Conservation (phyloP, 768 basidiomycete genomes). For the Lactarius sanguifluus region DNA sequence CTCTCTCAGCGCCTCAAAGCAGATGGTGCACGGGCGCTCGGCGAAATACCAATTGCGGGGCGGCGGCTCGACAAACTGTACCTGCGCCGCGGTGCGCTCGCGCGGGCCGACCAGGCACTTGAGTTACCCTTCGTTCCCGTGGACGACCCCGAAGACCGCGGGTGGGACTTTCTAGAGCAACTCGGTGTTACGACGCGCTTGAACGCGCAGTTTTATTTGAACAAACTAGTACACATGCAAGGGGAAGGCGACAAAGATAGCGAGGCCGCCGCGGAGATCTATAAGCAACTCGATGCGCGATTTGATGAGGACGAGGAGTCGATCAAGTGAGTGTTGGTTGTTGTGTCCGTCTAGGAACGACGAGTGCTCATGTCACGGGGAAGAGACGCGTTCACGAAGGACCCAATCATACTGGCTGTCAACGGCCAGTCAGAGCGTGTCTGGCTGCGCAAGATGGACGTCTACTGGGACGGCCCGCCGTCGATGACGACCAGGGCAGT, state of each 20-base stretch:
- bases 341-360: neutral
- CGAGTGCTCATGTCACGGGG: neutral
- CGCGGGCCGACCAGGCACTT: neutral
- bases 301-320: conserved; percentile 30
- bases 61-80: conserved; percentile 23
- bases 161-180: conserved; percentile 29
- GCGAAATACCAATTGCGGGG: conserved; percentile 10
- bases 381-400: conserved; percentile 24
- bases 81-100: conserved; percentile 19
- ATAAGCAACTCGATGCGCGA: conserved; percentile 32
- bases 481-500: conserved; percentile 28
- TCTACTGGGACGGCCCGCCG: conserved; percentile 31
- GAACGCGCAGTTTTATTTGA: conserved; percentile 28
- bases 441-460: conserved; percentile 24
- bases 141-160: conserved; percentile 25
- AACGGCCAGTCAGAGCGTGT: conserved; percentile 8
- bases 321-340: conserved; percentile 28
- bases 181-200: conserved; percentile 29
- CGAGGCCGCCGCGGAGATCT: conserved; percentile 19
- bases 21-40: conserved; percentile 11
- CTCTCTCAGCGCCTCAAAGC: neutral
- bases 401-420: conserved; percentile 25
- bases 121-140: conserved; percentile 30
- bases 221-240: conserved; percentile 27
- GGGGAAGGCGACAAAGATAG: conserved; percentile 14